Conservation (phyloP, 73 alveolate species). For the Tetrahymena malaccensis region DNA sequence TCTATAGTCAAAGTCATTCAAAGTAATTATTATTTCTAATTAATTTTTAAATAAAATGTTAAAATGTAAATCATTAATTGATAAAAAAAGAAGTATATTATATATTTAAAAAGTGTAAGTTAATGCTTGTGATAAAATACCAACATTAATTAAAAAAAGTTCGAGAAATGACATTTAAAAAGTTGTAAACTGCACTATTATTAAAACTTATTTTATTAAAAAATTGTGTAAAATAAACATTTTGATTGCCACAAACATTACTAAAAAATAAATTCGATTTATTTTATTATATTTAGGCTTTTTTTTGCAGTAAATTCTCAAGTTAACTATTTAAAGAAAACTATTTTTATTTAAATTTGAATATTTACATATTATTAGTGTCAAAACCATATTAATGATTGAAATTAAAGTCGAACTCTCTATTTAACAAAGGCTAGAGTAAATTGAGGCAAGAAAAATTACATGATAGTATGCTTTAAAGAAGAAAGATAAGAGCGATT, state of each 20-base stretch:
- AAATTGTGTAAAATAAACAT: too few species aligned
- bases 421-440: background rate
- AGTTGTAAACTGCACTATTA: too few species aligned
- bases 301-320: too few species aligned
- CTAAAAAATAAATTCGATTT: too few species aligned
- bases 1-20: background rate
- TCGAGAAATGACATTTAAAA: too few species aligned
- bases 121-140: too few species aligned
- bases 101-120: background rate
- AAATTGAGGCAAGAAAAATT: background rate
- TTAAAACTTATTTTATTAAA: too few species aligned
- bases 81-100: too few species aligned
- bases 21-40: background rate
- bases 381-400: background rate
- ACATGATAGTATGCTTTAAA: background rate
- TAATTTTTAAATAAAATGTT: background rate
- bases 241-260: too few species aligned
- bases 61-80: background rate
- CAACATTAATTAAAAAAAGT: too few species aligned
- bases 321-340: too few species aligned
- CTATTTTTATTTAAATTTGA: background rate
- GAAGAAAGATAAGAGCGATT: background rate
- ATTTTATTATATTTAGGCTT: too few species aligned
- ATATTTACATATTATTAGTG: background rate
- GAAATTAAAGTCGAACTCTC: background rate